phyloP scores from a whole-genome alignment of 345 rosid species.

The Eucalyptus albens region DNA sequence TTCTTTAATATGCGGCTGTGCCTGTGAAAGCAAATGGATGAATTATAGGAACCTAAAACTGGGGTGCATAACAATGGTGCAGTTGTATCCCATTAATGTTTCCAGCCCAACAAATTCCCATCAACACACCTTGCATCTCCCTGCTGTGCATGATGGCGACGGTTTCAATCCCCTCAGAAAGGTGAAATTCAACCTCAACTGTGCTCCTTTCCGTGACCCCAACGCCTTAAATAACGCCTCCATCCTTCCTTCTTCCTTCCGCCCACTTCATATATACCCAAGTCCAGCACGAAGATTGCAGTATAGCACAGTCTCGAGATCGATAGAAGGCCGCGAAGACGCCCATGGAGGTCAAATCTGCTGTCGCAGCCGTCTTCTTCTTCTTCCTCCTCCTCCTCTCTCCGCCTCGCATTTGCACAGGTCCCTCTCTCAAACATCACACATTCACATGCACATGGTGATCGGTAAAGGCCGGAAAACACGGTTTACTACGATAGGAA shows the following conservation, averaged over 20 bases:
- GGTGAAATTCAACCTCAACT: neutral
- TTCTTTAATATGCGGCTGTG: neutral
- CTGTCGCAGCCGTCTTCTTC: neutral
- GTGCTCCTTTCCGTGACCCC: neutral
- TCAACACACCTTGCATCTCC: neutral
- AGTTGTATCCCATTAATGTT: neutral
- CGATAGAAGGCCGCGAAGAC: neutral
- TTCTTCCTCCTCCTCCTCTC: neutral
- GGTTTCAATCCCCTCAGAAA: neutral
- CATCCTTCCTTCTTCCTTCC: neutral
- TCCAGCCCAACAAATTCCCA: neutral
- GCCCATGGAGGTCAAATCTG: neutral
- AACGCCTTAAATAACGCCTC: neutral
- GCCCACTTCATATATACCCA: neutral
- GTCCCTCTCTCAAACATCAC: neutral
- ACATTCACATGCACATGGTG: neutral
- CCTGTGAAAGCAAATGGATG: neutral
- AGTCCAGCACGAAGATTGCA: neutral
- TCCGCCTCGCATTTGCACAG: neutral
- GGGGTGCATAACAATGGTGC: neutral
- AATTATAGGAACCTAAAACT: neutral
- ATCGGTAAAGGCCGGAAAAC: neutral
- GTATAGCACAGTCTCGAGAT: neutral
- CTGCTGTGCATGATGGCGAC: neutral
- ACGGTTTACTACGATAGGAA: neutral